These are phyloP conservation scores for Sporisorium graminicola DNA, from an alignment of 1,284 basidiomycete species.

Conservation along the genomic window DNA sequence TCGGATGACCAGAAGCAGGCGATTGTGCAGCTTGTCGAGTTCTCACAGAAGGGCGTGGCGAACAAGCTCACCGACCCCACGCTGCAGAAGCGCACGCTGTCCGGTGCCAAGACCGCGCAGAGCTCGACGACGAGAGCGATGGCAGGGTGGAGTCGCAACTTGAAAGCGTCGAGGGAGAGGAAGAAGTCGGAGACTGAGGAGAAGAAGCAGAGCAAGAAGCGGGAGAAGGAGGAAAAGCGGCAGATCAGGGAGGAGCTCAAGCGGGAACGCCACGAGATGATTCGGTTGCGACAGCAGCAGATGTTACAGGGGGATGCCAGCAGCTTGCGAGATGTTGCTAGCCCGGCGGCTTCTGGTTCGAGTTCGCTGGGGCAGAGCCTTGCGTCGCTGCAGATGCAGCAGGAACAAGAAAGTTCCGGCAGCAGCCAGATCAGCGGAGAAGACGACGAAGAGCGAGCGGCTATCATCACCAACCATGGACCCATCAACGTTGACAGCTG, in stretches of 20 bases:
- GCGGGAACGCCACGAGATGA: slow-evolving; percentile 17
- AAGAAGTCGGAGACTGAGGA: slow-evolving; percentile 6
- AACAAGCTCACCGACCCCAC: slow-evolving; percentile 49
- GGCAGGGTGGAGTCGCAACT: neutral
- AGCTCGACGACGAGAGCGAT: slow-evolving; percentile 11
- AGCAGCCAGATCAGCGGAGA: slow-evolving; percentile 1
- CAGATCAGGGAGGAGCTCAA: slow-evolving; percentile 35
- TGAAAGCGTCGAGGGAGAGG: slow-evolving; percentile 14
- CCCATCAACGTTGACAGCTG: slow-evolving; percentile 13
- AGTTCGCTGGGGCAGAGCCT: slow-evolving; percentile 1
- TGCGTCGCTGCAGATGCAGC: slow-evolving; percentile 3
- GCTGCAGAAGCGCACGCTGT: slow-evolving; percentile 19
- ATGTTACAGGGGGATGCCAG: slow-evolving; percentile 9
- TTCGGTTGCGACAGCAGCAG: slow-evolving; percentile 19
- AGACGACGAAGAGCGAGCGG: slow-evolving; percentile 1
- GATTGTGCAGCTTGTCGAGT: slow-evolving; percentile 40
- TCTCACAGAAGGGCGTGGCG: slow-evolving; percentile 44
- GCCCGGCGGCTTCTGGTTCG: neutral
- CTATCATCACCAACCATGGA: slow-evolving; percentile 3
- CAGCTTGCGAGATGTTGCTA: neutral
- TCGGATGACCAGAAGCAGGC: slow-evolving; percentile 33
- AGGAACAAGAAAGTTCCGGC: neutral
- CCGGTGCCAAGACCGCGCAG: slow-evolving; percentile 16
- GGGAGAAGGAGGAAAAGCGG: slow-evolving; percentile 21
- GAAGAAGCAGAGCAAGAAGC: slow-evolving; percentile 17